Evolutionary conservation across 805 yeast genomes (phyloP), one percentile per base, ranked within the genome.

Genomic region (Zygosaccharomyces kombuchaensis): DNA sequence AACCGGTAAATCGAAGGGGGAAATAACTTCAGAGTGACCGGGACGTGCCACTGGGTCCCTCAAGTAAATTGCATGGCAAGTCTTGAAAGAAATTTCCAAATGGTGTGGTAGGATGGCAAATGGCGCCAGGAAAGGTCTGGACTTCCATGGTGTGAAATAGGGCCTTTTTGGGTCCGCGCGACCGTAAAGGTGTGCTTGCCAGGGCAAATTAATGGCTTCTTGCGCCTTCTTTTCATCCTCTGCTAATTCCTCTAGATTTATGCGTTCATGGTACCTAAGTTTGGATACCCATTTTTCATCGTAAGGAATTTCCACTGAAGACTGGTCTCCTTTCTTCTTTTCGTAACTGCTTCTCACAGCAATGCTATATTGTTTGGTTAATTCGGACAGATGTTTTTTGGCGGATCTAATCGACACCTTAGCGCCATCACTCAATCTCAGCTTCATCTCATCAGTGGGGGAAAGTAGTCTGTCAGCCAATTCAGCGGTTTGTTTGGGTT

Each of bases 41-140:
- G 97, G 96, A 66, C 97, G 80, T 10, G 97, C 96, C 40, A 93
- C 89, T 12, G 99, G 99, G 66, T 93, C 96, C 69, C 97, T 84
- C 66, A 93, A 70, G 67, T 91, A 93, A n/a, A 93, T 85, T 4
- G 96, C 97, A 65, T 90, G 96, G 65, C 98, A 91, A 4, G 97
- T 88, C 51, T 78, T 77, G 67, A 87, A 91, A 17, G 95, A 86
- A 36, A 93, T 72, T 70, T 93, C 98, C 44, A 93, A 72, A 67
- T 93, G 98, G 52, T 86, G 82, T 23, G 99, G 99, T 59, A 87
- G 75, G 48, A 93, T 78, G 9, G 97, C 93, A 68, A 89, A 87
- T 38, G 96, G 95, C 2, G 96, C 90, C 52, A 93, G 69, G 69
- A 91, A 93, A 36, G 88, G 93, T 69, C 96, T 84, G 54, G 96